Percentiles rank a stretch among this genome's conserved stretches.
These are phyloP conservation scores for Aspergillus persii DNA, from an alignment of 2,329 filamentous ascomycete genomes.

Conservation along the genomic window DNA sequence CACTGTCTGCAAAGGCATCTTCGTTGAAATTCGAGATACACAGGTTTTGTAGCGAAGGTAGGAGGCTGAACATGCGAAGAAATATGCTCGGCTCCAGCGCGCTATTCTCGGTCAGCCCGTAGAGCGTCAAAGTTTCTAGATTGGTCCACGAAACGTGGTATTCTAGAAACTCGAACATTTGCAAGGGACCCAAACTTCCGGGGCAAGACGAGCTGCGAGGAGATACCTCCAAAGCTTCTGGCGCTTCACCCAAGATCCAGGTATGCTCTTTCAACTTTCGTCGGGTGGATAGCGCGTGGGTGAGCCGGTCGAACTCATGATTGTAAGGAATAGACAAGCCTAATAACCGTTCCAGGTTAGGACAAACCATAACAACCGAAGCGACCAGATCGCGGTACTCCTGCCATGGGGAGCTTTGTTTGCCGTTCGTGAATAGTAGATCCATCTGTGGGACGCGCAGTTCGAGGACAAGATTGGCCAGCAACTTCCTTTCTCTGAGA, in stretches of 20 bases:
- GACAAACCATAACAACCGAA: constrained; percentile 59
- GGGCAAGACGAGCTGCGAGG: constrained; percentile 35
- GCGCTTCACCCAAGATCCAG: constrained; percentile 54
- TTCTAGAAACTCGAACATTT: constrained; percentile 52
- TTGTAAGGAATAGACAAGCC: constrained; percentile 55
- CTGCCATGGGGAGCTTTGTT: constrained; percentile 42
- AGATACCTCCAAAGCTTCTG: constrained; percentile 39
- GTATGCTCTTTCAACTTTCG: constrained; percentile 54
- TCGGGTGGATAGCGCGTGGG: constrained; percentile 55
- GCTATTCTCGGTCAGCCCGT: constrained; percentile 44
- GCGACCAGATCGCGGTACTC: constrained; percentile 53
- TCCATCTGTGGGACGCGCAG: constrained; percentile 54
- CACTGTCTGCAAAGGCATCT: constrained; percentile 55
- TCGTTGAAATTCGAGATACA: constrained; percentile 54
- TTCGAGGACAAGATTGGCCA: constrained; percentile 54
- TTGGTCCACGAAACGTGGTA: constrained; percentile 53
- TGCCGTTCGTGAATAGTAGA: constrained; percentile 37
- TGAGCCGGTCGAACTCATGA: constrained; percentile 55
- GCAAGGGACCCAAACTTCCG: constrained; percentile 49
- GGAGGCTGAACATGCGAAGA: constrained; percentile 51
- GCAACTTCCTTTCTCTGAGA: constrained; percentile 49
- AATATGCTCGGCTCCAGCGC: constrained; percentile 55
- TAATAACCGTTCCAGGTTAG: constrained; percentile 54
- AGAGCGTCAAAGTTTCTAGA: constrained; percentile 55
- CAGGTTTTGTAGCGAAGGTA: constrained; percentile 54